Percentiles rank a stretch among this genome's conserved stretches.
Conservation (phyloP, 1,139 yeast species). For the Protomyces inundatus region DNA sequence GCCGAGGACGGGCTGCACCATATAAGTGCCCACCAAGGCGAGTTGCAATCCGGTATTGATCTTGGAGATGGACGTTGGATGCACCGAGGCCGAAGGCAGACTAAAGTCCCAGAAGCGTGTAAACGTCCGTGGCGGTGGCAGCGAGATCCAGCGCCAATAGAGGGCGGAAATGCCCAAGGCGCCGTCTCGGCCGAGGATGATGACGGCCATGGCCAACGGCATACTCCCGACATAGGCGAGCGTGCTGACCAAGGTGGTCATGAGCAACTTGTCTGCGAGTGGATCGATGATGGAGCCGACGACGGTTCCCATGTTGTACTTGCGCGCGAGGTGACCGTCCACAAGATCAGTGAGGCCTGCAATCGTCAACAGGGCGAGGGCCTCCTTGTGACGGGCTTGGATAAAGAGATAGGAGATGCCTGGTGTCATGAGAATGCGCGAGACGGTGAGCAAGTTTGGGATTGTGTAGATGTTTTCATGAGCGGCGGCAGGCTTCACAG, state of each 20-base stretch:
- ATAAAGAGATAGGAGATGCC: constrained; percentile 72
- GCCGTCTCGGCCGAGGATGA: constrained; percentile 82
- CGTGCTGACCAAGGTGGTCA: constrained; percentile 79
- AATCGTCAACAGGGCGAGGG: constrained; percentile 68
- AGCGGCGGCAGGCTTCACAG: not conserved
- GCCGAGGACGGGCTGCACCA: constrained; percentile 7
- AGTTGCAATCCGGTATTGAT: constrained; percentile 80
- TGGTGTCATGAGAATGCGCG: constrained; percentile 76
- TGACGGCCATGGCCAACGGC: constrained; percentile 59
- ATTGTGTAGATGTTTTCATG: constrained; percentile 67
- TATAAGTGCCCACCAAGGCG: constrained; percentile 62
- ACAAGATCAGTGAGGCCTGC: constrained; percentile 86
- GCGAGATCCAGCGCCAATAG: constrained; percentile 63
- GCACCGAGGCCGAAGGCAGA: constrained; percentile 80
- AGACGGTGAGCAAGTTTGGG: constrained; percentile 77
- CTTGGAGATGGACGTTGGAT: constrained; percentile 82
- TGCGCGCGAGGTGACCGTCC: constrained; percentile 88
- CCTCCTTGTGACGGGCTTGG: constrained; percentile 46
- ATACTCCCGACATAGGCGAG: constrained; percentile 60
- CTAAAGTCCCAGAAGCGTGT: constrained; percentile 68
- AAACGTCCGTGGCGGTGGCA: constrained; percentile 73
- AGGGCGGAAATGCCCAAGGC: constrained; percentile 70
- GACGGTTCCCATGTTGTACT: constrained; percentile 66
- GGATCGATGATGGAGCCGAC: constrained; percentile 93
- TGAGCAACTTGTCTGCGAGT: constrained; percentile 84